Base-by-base conservation (phyloP, 768 basidiomycete genomes). In the Termitomyces sp. region DNA sequence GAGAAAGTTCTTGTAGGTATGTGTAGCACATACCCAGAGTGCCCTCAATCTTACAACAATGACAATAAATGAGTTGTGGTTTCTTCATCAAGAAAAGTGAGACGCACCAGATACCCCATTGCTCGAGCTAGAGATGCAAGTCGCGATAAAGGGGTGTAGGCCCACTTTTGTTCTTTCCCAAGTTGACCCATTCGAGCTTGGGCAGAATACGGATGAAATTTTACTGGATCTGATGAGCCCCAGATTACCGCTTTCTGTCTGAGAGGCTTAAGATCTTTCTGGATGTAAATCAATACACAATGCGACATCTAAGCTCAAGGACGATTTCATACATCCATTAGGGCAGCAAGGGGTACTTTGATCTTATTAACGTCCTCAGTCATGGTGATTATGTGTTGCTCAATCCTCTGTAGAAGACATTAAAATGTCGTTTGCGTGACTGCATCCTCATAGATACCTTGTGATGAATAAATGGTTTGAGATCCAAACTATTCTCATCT, bases 401-500 rank as follows among this genome's bases (percentile, higher is more conserved):
- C 75, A n/a, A 91, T 78, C 57, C 79, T 81, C 90, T 94, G 54
- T 5, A 39, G 22, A 56, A 52, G 56, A 32, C 15, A 40, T 42
- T 5, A 35, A 46, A n/a, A 20, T 42, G 11, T 13, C 23, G 7
- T 2, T 13, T 48, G 15, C 27, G 10, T 35, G 18, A 23, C 50
- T 7, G 39, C 25, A 11, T 47, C 25, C 32, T 16, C 27, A 18
- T 22, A 50, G 66, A 35, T 27, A 86, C 92, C 80, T 98, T 99
- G 60, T 90, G 83, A 64, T 94, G 87, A 61, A 96, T 81, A 65
- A 96, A 99, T 33, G 80, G 79, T 59, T 82, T 81, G 33, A 98
- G 76, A 71, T 98, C 97, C 23, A 94, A 70, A 63, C 93, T 94
- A 53, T 86, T 79, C 64, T 98, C 97, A 64, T 96, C 85, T 49